phyloP scores from a whole-genome alignment of 257 asterid genomes.

The Lycium barbarum region DNA sequence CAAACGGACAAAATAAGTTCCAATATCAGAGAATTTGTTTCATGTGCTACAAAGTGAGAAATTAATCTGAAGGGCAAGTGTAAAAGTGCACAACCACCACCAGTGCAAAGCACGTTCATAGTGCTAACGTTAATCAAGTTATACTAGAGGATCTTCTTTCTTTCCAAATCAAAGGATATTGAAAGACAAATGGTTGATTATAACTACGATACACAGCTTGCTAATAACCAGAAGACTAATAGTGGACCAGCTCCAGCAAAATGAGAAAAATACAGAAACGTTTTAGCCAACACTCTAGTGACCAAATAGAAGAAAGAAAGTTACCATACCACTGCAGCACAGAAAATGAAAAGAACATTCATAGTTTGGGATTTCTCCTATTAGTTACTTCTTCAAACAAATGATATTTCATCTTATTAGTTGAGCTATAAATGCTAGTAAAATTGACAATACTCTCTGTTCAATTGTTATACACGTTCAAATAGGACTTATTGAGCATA shows the following conservation, averaged over 20 bases:
- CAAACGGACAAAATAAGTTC: not conserved
- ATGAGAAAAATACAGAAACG: not conserved
- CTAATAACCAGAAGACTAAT: slow-evolving; percentile 1
- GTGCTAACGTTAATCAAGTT: not conserved
- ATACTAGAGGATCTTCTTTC: not conserved
- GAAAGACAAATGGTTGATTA: slow-evolving; percentile 2
- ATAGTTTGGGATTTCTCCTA: not conserved
- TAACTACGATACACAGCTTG: not conserved
- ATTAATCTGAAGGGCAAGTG: not conserved
- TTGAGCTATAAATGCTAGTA: not conserved
- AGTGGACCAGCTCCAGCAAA: not conserved
- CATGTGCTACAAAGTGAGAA: not conserved
- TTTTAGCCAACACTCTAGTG: slow-evolving; percentile 1
- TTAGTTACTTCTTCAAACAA: not conserved
- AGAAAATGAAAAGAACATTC: not conserved
- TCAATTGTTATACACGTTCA: not conserved
- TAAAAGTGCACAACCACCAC: not conserved
- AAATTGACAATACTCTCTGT: not conserved
- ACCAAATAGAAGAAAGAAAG: slow-evolving; percentile 9
- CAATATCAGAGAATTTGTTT: not conserved
- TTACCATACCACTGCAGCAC: slow-evolving; percentile 1
- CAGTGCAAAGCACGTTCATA: not conserved
- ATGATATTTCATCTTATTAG: not conserved
- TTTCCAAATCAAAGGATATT: slow-evolving; percentile 16
- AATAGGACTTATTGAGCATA: not conserved